Base-by-base conservation (phyloP, 495 filamentous ascomycete species). In the Gamarada debralockiae region DNA sequence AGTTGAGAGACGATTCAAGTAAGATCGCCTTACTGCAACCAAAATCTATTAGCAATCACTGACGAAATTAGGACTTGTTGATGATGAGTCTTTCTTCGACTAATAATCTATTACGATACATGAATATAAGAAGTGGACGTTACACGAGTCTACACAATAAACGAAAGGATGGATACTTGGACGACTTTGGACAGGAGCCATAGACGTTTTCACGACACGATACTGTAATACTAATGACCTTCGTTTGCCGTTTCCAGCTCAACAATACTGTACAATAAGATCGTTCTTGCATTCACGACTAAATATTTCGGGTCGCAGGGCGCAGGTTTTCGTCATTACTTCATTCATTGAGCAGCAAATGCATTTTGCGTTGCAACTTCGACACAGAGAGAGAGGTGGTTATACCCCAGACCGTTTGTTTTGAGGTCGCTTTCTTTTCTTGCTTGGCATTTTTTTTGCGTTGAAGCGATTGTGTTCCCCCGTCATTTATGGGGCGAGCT, bases 1-100 rank as follows among this genome's bases (percentile, higher is more conserved):
- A 48, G 21, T 34, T 50, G 46, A 54, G 34, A 48, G 48, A 56
- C 20, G 61, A 64, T 47, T 41, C 53, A 34, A 51, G 61, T 64
- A 52, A 59, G 61, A 39, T 4, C 6, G 14, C 22, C 7, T 33
- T 29, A 24, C 12, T n/a, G n/a, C n/a, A n/a, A 25, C 17, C 1
- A 46, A 27, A 0, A 10, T 24, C 17, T 17, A n/a, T n/a, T n/a
- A n/a, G 38, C 22, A 21, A 4, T 17, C 17, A 20, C 39, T 38
- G 12, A 55, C 24, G 23, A 33, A 29, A 38, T 8, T 45, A 64
- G 61, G 58, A 8, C 48, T 64, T 13, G 58, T 61, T 23, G 58
- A 58, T 18, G 58, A 61, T 27, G 52, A 64, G 42, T 58, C 61
- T 1, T 64, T 64, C 58, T 64, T 64, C 40, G 61, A 64, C 18